phyloP scores from a whole-genome alignment of 1,284 basidiomycete genomes.

The Binderoboletus segoi region DNA sequence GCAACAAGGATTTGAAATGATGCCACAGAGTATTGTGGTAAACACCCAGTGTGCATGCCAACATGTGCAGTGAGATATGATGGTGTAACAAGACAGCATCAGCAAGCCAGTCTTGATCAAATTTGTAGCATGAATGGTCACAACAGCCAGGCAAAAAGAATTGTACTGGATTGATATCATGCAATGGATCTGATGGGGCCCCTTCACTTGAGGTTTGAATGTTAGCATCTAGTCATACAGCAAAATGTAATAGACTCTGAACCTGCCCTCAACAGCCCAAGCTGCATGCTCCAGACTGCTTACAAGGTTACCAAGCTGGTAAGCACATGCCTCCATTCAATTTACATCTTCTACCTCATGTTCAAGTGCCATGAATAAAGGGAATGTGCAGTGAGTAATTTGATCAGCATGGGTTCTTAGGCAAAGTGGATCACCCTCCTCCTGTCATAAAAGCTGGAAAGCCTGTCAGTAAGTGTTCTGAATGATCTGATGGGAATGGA shows the following conservation, averaged over 20 bases:
- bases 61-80: background rate
- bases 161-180: background rate
- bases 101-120: background rate
- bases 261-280: background rate
- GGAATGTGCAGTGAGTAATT: background rate
- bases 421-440: background rate
- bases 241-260: background rate
- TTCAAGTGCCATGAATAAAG: background rate
- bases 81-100: background rate
- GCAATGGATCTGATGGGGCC: background rate
- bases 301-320: background rate
- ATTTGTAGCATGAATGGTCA: background rate
- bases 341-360: background rate
- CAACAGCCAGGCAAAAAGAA: background rate
- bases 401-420: background rate
- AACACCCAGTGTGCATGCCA: background rate
- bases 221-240: too few relatives aligned
- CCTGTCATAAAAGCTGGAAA: background rate
- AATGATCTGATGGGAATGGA: background rate
- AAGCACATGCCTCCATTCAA: background rate
- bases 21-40: background rate
- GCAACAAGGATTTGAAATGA: background rate
- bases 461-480: background rate
- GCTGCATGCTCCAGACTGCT: background rate
- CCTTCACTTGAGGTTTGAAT: too few relatives aligned